Base-by-base conservation (phyloP, 805 yeast genomes). In the Maudiozyma saulgeensis region DNA sequence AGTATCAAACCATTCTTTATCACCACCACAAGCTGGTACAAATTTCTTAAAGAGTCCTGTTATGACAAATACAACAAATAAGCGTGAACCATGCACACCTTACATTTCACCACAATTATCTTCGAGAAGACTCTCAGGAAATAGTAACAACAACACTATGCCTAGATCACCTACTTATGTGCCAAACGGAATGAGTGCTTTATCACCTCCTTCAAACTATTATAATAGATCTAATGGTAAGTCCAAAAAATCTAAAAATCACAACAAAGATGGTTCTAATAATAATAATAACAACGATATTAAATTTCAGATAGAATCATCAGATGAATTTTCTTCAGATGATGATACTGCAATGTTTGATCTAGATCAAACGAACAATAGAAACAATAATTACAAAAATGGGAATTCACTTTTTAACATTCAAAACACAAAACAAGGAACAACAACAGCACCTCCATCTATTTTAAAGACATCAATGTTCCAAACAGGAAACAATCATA, bases 281-380 rank as follows among this genome's bases (percentile, higher is more conserved):
- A 41, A n/a, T 39, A 51, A 35, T 6, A 15, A 35, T 35, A 35
- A 15, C 18, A 35, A 35, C 15, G 38, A 35, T 15, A 46, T 55
- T n/a, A 57, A 53, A 18, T 63, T 63, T 47, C 59, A 59, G 43
- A 50, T 63, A 16, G 63, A 56, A 8, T 57, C 62, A n/a, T 60
- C 63, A 39, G 64, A 61, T 32, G 56, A 54, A 28, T 53, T 55
- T 34, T 58, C 62, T 4, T 53, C 59, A 5, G 59, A 57, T 40
- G 65, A 60, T 9, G 63, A 35, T 35, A 35, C 38, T 15, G 47
- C 21, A 38, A 19, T 40, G n/a, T 40, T 40, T 13, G 28, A n/a
- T 12, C 13, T 40, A 26, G 43, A 40, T 13, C 43, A 23, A 40
- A 2, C 43, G 43, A 32, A 13, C 11, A 9, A 23, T 15, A 43